A percentile compares a stretch with the other conserved stretches of the same genome.
Conservation (phyloP, 345 rosid genomes). For the Eucalyptus guilfoylei region DNA sequence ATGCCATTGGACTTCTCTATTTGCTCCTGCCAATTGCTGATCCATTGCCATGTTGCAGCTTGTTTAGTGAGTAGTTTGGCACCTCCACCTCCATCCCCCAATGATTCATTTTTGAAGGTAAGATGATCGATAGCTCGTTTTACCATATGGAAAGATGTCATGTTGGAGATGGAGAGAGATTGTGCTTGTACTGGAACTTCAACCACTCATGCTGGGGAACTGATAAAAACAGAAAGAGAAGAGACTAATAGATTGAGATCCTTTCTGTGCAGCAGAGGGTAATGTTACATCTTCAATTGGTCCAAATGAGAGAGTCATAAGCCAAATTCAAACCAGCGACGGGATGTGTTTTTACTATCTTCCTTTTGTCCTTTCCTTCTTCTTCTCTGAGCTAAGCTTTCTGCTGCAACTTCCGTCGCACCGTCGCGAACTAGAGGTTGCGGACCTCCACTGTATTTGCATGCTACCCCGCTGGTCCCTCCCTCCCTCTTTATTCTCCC, state of each 20-base stretch:
- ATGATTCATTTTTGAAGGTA: neutral
- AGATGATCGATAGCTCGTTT: neutral
- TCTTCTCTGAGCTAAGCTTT: neutral
- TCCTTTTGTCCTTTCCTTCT: neutral
- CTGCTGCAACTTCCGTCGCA: neutral
- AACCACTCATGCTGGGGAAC: neutral
- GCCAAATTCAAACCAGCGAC: neutral
- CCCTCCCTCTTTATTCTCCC: neutral
- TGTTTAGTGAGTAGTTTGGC: neutral
- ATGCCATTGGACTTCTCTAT: neutral
- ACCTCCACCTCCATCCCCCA: neutral
- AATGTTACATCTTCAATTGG: neutral
- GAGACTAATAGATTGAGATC: too few relatives aligned
- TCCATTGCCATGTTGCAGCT: neutral
- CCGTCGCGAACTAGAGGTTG: neutral
- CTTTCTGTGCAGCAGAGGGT: neutral
- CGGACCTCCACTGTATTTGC: neutral
- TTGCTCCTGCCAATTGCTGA: neutral
- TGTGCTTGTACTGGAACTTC: neutral
- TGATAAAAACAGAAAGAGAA: too few relatives aligned
- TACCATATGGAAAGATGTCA: neutral
- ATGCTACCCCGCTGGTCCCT: neutral
- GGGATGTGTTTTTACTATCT: neutral
- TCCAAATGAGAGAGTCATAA: neutral
- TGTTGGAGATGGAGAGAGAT: neutral